These are phyloP conservation scores for Phytophthora sansomeana DNA, from an alignment of 352 stramenopile genomes.

Conservation along the genomic window DNA sequence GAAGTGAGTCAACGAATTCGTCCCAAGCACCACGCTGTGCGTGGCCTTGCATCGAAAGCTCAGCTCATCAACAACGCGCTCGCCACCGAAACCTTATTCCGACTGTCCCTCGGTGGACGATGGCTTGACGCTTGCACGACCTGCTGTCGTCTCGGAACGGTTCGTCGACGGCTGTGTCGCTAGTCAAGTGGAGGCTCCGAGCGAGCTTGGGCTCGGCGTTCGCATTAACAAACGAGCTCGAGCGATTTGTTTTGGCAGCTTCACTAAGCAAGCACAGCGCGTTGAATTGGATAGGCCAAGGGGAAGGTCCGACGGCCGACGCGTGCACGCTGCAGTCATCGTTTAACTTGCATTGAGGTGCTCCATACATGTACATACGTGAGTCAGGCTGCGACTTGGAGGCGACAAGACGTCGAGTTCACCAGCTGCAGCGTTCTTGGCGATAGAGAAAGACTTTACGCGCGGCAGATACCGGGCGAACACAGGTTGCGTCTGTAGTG, in stretches of 20 bases:
- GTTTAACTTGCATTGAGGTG: neutral
- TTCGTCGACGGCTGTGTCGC: conserved; percentile 24
- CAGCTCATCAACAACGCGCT: conserved; percentile 31
- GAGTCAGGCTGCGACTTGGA: conserved; percentile 39
- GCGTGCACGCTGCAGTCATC: conserved; percentile 32
- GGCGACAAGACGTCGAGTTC: conserved; percentile 11
- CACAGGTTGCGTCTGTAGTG: conserved; percentile 7
- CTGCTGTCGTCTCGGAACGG: conserved; percentile 27
- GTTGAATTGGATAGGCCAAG: conserved; percentile 29
- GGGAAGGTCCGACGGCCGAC: conserved; percentile 29
- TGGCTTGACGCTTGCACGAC: conserved; percentile 1
- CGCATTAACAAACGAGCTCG: neutral
- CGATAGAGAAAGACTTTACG: conserved; percentile 12
- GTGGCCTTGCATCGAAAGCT: conserved; percentile 2
- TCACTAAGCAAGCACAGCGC: conserved; percentile 12
- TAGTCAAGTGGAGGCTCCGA: conserved; percentile 4
- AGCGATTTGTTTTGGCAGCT: neutral
- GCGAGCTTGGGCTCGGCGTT: too few species aligned
- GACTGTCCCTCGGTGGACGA: conserved; percentile 6
- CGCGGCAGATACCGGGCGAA: conserved; percentile 24
- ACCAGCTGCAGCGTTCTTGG: conserved; percentile 19
- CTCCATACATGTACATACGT: conserved; percentile 1
- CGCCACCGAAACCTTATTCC: conserved; percentile 41
- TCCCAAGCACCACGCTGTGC: neutral
- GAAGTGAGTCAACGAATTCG: conserved; percentile 27